These are phyloP conservation scores for Xylaria palmicola DNA, from an alignment of 495 filamentous ascomycete genomes.

Conservation along the genomic window DNA sequence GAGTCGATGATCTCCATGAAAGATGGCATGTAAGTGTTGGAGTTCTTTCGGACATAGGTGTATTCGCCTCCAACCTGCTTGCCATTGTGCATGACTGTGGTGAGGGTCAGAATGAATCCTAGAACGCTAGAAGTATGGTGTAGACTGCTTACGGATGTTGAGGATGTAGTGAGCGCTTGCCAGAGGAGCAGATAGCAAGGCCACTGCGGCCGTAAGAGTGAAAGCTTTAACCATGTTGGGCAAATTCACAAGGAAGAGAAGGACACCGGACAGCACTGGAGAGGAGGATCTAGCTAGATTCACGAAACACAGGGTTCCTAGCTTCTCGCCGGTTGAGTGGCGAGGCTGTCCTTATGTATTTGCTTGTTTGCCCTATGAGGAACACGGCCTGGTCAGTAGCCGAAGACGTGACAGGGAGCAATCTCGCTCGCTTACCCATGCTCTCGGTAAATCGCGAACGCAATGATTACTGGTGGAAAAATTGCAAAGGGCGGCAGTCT, in stretches of 20 bases:
- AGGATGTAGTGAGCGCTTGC: slow-evolving; percentile 42
- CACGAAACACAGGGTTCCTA: too few species aligned
- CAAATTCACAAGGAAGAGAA: not conserved
- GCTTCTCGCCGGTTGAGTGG: too few species aligned
- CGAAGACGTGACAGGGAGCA: too few species aligned
- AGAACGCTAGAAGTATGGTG: not conserved
- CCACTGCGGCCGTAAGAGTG: slow-evolving; percentile 24
- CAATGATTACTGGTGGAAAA: not conserved
- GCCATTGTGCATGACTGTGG: slow-evolving; percentile 37
- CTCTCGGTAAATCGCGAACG: not conserved
- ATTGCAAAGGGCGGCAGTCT: not conserved
- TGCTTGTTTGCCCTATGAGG: too few species aligned
- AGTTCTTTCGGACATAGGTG: slow-evolving; percentile 39
- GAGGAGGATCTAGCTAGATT: not conserved
- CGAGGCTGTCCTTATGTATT: not conserved
- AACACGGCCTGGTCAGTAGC: too few species aligned
- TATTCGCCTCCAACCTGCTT: slow-evolving; percentile 38
- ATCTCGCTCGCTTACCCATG: not conserved
- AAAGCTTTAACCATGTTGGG: slow-evolving; percentile 31
- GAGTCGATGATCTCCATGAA: slow-evolving; percentile 40
- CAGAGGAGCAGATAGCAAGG: slow-evolving; percentile 25
- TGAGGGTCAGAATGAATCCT: not conserved
- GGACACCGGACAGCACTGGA: not conserved
- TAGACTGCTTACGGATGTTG: slow-evolving; percentile 29
- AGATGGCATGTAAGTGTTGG: slow-evolving; percentile 41